Conservation (phyloP, 805 yeast genomes). For the Torulaspora delbrueckii region DNA sequence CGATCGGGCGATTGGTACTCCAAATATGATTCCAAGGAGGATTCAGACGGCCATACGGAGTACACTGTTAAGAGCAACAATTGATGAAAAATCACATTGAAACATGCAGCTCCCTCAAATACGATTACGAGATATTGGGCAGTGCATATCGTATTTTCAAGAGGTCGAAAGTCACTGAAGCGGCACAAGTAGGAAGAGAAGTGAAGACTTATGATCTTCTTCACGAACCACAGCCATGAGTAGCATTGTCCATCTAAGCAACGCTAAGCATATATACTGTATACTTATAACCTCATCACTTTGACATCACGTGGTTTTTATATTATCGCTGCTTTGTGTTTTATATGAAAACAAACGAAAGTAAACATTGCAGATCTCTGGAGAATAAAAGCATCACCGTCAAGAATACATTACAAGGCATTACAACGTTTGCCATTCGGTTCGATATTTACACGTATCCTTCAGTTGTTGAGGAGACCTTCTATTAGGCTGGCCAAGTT, state of each 20-base stretch:
- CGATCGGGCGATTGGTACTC: constrained; percentile 17
- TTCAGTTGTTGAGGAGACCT: too few relatives aligned
- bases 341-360: constrained; percentile 1
- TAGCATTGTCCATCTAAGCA: too few relatives aligned
- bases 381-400: not conserved
- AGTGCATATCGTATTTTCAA: too few relatives aligned
- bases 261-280: not conserved
- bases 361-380: constrained; percentile 3
- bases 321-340: not conserved
- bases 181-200: too few relatives aligned
- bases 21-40: constrained; percentile 15
- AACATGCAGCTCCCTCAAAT: not conserved
- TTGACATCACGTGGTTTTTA: not conserved
- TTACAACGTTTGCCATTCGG: not conserved
- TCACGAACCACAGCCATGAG: too few relatives aligned
- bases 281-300: not conserved
- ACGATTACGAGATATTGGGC: too few relatives aligned
- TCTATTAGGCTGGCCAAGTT: not conserved
- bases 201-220: too few relatives aligned
- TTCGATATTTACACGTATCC: too few relatives aligned
- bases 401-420: not conserved
- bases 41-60: constrained; percentile 24
- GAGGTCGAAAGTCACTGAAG: too few relatives aligned
- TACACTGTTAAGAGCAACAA: constrained; percentile 14
- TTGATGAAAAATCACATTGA: not conserved